Evolutionary conservation across 352 stramenopile genomes (phyloP).

Genomic region (Globisporangium camurandrum): DNA sequence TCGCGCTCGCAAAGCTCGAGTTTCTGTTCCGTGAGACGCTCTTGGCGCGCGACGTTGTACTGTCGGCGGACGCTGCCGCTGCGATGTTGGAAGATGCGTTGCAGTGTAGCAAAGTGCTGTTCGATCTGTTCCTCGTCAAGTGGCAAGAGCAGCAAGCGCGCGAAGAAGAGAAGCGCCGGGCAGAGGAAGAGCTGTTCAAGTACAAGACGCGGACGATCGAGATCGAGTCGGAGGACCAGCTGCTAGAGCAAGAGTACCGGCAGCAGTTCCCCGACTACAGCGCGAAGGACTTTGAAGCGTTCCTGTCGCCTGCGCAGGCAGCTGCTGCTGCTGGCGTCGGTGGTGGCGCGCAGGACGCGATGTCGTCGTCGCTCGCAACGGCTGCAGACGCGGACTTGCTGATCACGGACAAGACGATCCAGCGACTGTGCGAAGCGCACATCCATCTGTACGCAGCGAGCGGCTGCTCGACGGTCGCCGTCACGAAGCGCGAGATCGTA

Average conservation of each 20-base stretch:
- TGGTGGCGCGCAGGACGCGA: too few species aligned
- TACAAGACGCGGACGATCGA: constrained; percentile 81
- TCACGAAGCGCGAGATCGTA: constrained; percentile 42
- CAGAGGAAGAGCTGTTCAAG: constrained; percentile 77
- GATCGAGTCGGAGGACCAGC: constrained; percentile 74
- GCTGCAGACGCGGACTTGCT: constrained; percentile 34
- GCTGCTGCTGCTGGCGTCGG: not conserved
- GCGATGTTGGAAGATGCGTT: constrained; percentile 32
- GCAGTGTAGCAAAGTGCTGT: constrained; percentile 60
- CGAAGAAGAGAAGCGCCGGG: constrained; percentile 61
- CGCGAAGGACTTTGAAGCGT: constrained; percentile 53
- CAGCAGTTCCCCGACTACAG: constrained; percentile 93
- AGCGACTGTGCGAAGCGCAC: constrained; percentile 66
- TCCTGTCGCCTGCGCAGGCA: constrained; percentile 38
- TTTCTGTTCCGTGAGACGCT: constrained; percentile 49
- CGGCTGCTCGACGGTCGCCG: constrained; percentile 29
- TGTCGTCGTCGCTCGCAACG: constrained; percentile 10
- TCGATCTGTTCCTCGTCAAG: constrained; percentile 77
- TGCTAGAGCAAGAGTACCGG: constrained; percentile 84
- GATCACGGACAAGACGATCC: constrained; percentile 68
- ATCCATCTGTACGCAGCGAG: constrained; percentile 57
- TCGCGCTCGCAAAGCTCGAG: constrained; percentile 61
- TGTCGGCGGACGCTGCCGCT: constrained; percentile 16
- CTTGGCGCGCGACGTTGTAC: constrained; percentile 10
- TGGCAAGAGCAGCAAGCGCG: constrained; percentile 80